phyloP scores from a whole-genome alignment of 768 basidiomycete genomes.

The Strobilomyces dryophilus region DNA sequence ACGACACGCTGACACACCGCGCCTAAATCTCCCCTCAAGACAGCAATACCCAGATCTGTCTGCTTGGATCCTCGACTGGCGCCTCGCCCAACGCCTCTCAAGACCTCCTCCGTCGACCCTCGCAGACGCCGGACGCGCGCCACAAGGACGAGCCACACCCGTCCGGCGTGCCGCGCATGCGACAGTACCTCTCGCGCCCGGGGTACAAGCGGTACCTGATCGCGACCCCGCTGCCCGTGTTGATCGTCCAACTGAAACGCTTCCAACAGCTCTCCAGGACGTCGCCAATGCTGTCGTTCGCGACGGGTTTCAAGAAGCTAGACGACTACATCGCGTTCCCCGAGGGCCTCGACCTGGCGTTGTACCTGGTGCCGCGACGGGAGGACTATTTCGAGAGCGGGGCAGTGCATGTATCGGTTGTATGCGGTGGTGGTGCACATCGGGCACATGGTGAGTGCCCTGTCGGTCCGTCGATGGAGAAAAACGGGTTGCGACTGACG shows the following conservation, averaged over 20 bases:
- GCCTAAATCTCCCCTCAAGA: conserved; percentile 36
- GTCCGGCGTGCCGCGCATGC: conserved; percentile 34
- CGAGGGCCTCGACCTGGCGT: conserved; percentile 78
- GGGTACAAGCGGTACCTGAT: conserved; percentile 96
- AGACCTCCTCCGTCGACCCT: conserved; percentile 19
- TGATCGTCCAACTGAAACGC: conserved; percentile 90
- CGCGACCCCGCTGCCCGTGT: conserved; percentile 75
- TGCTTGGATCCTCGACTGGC: conserved; percentile 34
- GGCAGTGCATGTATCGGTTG: conserved; percentile 59
- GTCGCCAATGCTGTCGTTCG: conserved; percentile 56
- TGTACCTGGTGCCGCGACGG: conserved; percentile 79
- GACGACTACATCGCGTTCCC: conserved; percentile 93
- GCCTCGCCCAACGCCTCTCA: conserved; percentile 31
- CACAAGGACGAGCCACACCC: conserved; percentile 32
- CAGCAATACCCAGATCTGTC: conserved; percentile 26
- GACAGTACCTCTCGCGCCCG: conserved; percentile 71
- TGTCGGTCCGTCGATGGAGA: too few relatives aligned
- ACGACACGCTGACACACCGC: conserved; percentile 31
- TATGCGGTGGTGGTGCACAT: conserved; percentile 86
- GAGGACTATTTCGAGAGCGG: conserved; percentile 61
- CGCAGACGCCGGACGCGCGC: conserved; percentile 21
- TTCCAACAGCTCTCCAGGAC: conserved; percentile 82
- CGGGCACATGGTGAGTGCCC: conserved; percentile 69
- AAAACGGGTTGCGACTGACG: too few relatives aligned
- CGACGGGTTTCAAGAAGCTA: conserved; percentile 81